phyloP scores from a whole-genome alignment of 1,139 yeast species.

The Pichia sp. region DNA sequence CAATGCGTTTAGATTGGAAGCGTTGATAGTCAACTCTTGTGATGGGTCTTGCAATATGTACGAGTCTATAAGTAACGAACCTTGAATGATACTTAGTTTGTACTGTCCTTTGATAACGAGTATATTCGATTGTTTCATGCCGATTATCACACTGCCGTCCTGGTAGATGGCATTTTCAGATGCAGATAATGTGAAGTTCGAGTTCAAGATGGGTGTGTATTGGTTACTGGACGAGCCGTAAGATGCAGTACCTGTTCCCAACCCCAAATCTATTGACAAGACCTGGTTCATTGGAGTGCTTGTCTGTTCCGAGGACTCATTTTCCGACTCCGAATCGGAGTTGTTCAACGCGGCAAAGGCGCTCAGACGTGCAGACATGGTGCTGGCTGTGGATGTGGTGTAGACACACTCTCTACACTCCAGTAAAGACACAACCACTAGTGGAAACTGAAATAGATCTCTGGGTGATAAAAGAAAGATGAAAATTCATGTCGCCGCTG shows the following conservation, averaged over 20 bases:
- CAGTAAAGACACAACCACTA: too few relatives aligned
- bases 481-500: neutral
- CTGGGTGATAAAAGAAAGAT: neutral
- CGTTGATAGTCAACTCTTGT: constrained; percentile 37
- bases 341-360: constrained; percentile 51
- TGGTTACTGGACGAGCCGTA: neutral
- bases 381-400: neutral
- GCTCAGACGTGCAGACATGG: constrained; percentile 36
- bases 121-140: constrained; percentile 46
- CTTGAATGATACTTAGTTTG: constrained; percentile 50
- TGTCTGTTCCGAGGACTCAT: neutral
- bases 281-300: neutral
- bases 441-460: too few relatives aligned
- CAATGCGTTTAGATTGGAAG: constrained; percentile 53
- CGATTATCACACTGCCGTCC: constrained; percentile 38
- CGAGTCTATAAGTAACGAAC: constrained; percentile 49
- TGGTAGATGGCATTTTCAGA: constrained; percentile 29
- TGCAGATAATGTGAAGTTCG: constrained; percentile 5
- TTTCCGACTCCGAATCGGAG: constrained; percentile 14
- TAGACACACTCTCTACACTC: too few relatives aligned
- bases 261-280: neutral
- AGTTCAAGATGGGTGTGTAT: neutral
- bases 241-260: neutral
- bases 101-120: constrained; percentile 62
- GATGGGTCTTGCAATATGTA: neutral